A percentile compares a stretch with the other conserved stretches of the same genome.
phyloP scores from a whole-genome alignment of 1,284 basidiomycete genomes.

The Apiotrichum akiyoshidainum region DNA sequence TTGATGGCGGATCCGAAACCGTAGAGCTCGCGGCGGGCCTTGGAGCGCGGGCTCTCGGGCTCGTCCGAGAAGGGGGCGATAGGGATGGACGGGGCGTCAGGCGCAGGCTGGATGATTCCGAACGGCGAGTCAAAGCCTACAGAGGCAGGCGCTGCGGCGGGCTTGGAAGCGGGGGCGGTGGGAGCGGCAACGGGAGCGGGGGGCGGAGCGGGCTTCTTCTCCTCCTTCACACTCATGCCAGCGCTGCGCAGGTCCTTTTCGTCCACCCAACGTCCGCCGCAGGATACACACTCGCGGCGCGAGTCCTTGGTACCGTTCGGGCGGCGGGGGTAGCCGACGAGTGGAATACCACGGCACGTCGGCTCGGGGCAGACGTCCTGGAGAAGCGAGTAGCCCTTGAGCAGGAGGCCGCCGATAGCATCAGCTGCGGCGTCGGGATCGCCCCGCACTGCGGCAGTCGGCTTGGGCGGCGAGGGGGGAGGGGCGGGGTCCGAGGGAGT shows the following conservation, averaged over 20 bases:
- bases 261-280: slow-evolving; percentile 38
- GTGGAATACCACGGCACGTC: slow-evolving; percentile 42
- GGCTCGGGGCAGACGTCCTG: slow-evolving; percentile 39
- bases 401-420: slow-evolving; percentile 41
- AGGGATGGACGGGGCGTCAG: not conserved
- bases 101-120: not conserved
- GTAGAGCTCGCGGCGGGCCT: slow-evolving; percentile 39
- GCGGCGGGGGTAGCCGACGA: slow-evolving; percentile 45
- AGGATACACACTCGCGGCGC: slow-evolving; percentile 40
- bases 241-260: slow-evolving; percentile 23
- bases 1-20: slow-evolving; percentile 23
- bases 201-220: not conserved
- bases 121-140: not conserved
- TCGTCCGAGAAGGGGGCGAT: slow-evolving; percentile 3
- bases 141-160: not conserved
- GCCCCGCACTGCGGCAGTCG: slow-evolving; percentile 6
- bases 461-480: not conserved
- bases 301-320: slow-evolving; percentile 34
- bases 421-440: slow-evolving; percentile 33
- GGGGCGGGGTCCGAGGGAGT: not conserved
- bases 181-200: not conserved
- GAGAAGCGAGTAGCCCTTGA: slow-evolving; percentile 47
- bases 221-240: slow-evolving; percentile 2
- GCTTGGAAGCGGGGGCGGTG: not conserved
- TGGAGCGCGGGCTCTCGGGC: slow-evolving; percentile 36